Base-by-base conservation (phyloP, 2,329 filamentous ascomycete species). In the Paraconiothyrium brasiliense region DNA sequence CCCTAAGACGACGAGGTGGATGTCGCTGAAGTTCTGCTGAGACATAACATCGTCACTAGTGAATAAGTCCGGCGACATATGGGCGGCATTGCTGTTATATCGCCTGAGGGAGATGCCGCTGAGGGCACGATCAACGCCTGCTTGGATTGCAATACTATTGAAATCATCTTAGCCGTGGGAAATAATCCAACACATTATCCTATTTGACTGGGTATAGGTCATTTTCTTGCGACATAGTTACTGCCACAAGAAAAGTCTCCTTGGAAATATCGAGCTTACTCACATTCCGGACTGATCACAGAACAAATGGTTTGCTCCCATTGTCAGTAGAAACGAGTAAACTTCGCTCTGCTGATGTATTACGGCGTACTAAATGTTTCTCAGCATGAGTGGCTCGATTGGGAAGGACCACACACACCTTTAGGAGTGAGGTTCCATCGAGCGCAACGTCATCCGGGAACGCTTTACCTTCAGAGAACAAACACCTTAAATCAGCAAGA, bases 211-310 rank as follows among this genome's bases (percentile, higher is more conserved):
- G 22, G 9, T 27, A 14, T 27, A 47, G 24, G 20, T 32, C 14
- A 30, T 54, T 22, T 27, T 32, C 39, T n/a, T 16, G 39, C 16
- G 39, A 20, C 39, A 16, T 41, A 14, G 10, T 41, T 41, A 14
- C 16, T n/a, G 39, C 39, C 39, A 14, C 16, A 14, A 41, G 16
- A n/a, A 20, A n/a, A 20, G 4, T 16, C 14, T 22, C 34, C 32
- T 24, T 4, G 1, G 16, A 30, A 56, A 32, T 35, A 46, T 56
- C 16, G 44, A 11, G 14, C 7, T 14, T 24, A 46, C 61, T 55
- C 37, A 63, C 57, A 58, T 57, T 46, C 61, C 61, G 34, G 30
- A 32, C 20, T 60, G 39, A 35, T 60, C 61, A 14, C 61, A 58
- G 35, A 60, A 47, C 22, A 24, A 60, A 4, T 58, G 57, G 48